Conservation (phyloP, 805 yeast species). For the Saccharomyces eubayanus region DNA sequence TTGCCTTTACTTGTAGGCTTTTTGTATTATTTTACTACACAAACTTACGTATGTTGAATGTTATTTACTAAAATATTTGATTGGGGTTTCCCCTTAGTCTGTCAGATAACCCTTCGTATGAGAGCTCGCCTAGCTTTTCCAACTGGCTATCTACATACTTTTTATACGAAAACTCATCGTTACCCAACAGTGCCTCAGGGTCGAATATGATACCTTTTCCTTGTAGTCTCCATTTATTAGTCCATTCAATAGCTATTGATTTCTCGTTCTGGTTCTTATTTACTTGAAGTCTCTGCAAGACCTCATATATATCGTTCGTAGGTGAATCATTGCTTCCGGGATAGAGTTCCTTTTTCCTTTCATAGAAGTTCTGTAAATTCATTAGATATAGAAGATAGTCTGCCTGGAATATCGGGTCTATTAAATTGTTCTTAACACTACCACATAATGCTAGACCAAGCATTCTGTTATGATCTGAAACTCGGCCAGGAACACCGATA, state of each 20-base stretch:
- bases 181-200: conserved; percentile 16
- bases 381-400: conserved; percentile 72
- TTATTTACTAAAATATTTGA: not conserved
- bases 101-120: not conserved
- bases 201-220: conserved; percentile 36
- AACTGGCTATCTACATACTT: conserved; percentile 4
- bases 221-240: conserved; percentile 47
- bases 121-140: not conserved
- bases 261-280: conserved; percentile 28
- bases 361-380: conserved; percentile 44
- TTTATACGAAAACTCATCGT: conserved; percentile 14
- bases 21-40: not conserved
- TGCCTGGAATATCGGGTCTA: conserved; percentile 80
- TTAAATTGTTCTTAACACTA: conserved; percentile 55
- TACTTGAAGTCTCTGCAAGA: conserved; percentile 44
- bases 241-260: conserved; percentile 49
- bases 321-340: conserved; percentile 36
- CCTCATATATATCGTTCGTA: conserved; percentile 59
- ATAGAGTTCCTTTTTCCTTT: conserved; percentile 8
- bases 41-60: not conserved
- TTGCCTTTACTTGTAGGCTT: not conserved
- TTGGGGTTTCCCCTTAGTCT: not conserved
- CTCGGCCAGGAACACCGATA: conserved; percentile 62
- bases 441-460: conserved; percentile 65
- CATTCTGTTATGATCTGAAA: conserved; percentile 59